Evolutionary conservation across 1,284 basidiomycete genomes (phyloP), one percentile per base, ranked within the genome.

Genomic region (Thelephora terrestris): DNA sequence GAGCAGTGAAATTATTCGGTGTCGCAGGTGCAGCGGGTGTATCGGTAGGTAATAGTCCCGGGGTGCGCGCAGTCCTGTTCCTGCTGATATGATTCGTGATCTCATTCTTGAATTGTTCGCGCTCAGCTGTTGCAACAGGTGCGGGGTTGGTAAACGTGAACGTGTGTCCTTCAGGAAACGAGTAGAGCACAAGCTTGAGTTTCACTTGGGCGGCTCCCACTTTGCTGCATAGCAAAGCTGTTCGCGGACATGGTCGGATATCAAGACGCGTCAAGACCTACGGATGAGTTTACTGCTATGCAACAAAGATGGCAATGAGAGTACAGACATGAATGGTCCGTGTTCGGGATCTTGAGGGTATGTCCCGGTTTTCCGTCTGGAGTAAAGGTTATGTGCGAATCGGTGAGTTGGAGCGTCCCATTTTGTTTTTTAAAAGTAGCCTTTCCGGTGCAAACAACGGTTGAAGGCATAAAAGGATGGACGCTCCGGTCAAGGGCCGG

Each of bases 161-260:
- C 55, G 81, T 85, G 65, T 87, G 81, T 9, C 85, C 85, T 12
- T 68, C 70, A 47, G 83, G 81, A 59, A 86, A 79, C 40, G 68
- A 71, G 50, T 78, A 64, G 25, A 86, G 67, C 2, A 74, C 79
- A 25, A 90, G 67, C 60, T 90, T 89, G 45, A 91, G 69, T 49
- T 80, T 73, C 55, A 87, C 82, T 61, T 87, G 81, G 0, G 84
- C 65, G 3, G 85, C 77, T 49, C 82, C 83, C 55, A 84, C 81
- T 59, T 89, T 91, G 63, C 85, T 88, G 55, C 85, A 87, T 62
- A 89, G 90, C 32, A 91, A 70, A 14, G 81, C 87, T 88, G 58
- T 45, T 29, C 39, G n/a, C 20, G 29, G 29, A 14, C 42, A 44
- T 10, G 20, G 27, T 44, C 29, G n/a, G 14, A 47, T 17, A n/a